Evolutionary conservation across 2,329 filamentous ascomycete species (phyloP).

Genomic region (Aschersonia sp.): DNA sequence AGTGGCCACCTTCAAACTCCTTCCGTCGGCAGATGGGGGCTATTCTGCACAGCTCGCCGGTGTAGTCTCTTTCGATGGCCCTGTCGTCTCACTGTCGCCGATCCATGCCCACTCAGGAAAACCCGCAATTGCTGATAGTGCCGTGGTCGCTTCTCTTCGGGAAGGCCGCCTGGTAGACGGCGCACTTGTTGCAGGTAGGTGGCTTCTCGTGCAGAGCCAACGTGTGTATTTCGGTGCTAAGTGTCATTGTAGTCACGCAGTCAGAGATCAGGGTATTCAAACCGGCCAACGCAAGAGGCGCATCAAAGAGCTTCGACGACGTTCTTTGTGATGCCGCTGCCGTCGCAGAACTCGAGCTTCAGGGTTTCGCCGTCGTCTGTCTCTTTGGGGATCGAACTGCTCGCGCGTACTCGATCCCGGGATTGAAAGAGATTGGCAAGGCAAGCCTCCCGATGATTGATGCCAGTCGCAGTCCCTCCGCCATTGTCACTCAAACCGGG

Average conservation of each 20-base stretch:
- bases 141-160: conserved; percentile 60
- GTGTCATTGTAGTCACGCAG: conserved; percentile 32
- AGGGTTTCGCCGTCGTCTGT: conserved; percentile 66
- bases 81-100: conserved; percentile 62
- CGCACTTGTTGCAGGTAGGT: conserved; percentile 58
- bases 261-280: conserved; percentile 80
- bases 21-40: conserved; percentile 53
- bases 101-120: conserved; percentile 67
- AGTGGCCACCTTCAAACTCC: conserved; percentile 76
- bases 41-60: conserved; percentile 65
- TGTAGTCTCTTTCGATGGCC: conserved; percentile 48
- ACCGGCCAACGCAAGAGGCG: conserved; percentile 74
- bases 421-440: conserved; percentile 67
- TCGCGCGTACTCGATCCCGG: conserved; percentile 76
- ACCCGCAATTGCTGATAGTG: conserved; percentile 60
- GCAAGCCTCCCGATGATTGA: conserved; percentile 58
- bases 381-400: conserved; percentile 72
- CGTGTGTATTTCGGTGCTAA: background rate
- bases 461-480: conserved; percentile 51
- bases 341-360: conserved; percentile 59
- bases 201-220: background rate
- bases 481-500: conserved; percentile 61
- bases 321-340: conserved; percentile 67
- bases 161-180: conserved; percentile 66
- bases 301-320: conserved; percentile 78